A percentile compares a stretch with the other conserved stretches of the same genome.
Conservation (phyloP, 192 early-diverging fungal genomes). For the Mortierella alpina region DNA sequence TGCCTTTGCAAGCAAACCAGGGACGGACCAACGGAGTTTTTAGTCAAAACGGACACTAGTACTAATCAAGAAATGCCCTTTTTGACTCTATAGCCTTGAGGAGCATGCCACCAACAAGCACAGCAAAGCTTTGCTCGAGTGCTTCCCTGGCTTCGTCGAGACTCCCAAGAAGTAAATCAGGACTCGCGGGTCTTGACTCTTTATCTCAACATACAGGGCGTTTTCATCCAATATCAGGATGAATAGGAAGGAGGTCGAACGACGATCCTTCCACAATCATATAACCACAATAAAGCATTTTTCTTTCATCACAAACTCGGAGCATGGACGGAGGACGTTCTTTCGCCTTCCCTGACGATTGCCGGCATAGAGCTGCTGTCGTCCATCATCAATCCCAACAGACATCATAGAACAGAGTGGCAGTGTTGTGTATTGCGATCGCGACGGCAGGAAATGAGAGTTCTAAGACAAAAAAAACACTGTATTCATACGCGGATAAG, state of each 20-base stretch:
- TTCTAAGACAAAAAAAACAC: neutral
- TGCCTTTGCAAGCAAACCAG: neutral
- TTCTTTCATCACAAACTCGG: neutral
- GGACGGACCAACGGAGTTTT: no score
- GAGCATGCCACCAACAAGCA: slow-evolving; percentile 85
- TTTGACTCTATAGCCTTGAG: slow-evolving; percentile 55
- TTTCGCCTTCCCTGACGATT: no score
- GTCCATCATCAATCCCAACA: no score
- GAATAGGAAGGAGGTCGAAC: no score
- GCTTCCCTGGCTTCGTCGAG: slow-evolving; percentile 77
- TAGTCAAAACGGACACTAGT: neutral
- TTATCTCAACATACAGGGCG: no score
- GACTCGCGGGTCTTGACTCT: neutral
- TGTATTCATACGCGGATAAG: slow-evolving; percentile 44
- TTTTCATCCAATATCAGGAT: no score
- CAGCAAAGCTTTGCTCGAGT: slow-evolving; percentile 77
- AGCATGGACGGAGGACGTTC: no score
- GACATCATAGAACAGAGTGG: no score
- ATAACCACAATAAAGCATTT: slow-evolving; percentile 3
- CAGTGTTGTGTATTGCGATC: no score
- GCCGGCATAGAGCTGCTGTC: no score
- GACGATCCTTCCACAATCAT: no score
- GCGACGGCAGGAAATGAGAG: neutral
- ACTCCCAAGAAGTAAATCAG: slow-evolving; percentile 49
- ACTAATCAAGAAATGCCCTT: neutral